Base-by-base conservation (phyloP, 2,329 filamentous ascomycete species). In the Neofusicoccum parvum region DNA sequence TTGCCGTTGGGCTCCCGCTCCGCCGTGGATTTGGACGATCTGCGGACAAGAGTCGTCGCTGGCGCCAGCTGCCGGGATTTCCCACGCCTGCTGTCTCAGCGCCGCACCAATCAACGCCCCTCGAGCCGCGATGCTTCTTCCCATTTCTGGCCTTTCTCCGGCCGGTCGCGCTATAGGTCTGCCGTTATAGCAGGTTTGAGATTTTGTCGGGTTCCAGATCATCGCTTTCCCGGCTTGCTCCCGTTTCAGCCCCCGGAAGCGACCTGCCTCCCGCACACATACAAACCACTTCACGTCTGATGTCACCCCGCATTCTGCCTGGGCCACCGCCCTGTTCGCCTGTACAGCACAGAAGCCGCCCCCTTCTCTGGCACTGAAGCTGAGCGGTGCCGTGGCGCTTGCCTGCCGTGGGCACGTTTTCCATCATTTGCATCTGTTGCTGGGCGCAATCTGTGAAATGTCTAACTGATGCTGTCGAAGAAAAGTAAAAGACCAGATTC, bases 201-300 rank as follows among this genome's bases (percentile, higher is more conserved):
- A 23, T 11, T 48, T 60, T 14, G 20, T 60, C 41, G 41, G 32
- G 56, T 60, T 60, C 56, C 56, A 48, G 32, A 37, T 46, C 56
- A 45, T 48, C 56, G 41, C 43, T 17, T 60, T 48, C 32, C 43
- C 43, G 56, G 41, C 9, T 48, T 27, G 37, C 58, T 49, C n/a
- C 59, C 15, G 59, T 62, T 62, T 62, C 59, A 62, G 23, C 41
- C 46, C 53, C 59, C 41, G 15, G 59, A 50, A 49, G 56, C 56
- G 41, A 62, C 46, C 12, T 46, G 17, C 46, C 36, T 58, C 53
- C 53, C 11, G 17, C 39, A 43, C 53, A 58, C 53, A 58, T 46
- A 50, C 59, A 62, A 62, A 62, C 59, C 59, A 34, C 48, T 43
- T 34, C 17, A 15, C 15, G 56, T 62, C 46, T 50, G 59, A 62